phyloP scores from a whole-genome alignment of 2,329 filamentous ascomycete genomes.

The Verticillium nubilum region DNA sequence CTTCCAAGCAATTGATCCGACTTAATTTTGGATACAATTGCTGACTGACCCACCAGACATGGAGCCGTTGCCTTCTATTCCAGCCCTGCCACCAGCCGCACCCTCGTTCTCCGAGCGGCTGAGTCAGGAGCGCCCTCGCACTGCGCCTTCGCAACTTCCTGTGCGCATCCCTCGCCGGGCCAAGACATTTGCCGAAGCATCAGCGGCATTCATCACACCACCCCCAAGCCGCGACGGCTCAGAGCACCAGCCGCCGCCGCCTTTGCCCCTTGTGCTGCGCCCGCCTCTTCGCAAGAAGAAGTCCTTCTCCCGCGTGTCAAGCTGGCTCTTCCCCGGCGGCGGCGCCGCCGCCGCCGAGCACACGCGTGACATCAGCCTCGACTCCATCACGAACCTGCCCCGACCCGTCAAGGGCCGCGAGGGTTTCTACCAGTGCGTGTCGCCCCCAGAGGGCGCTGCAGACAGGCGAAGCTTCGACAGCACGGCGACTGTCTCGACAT shows the following conservation, averaged over 20 bases:
- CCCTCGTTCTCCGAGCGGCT: slow-evolving; percentile 54
- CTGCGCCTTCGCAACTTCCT: slow-evolving; percentile 26
- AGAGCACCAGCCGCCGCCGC: slow-evolving; percentile 42
- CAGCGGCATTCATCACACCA: slow-evolving; percentile 22
- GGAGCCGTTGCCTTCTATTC: slow-evolving; percentile 50
- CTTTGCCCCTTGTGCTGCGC: slow-evolving; percentile 52
- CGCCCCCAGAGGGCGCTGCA: slow-evolving; percentile 22
- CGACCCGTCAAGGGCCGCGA: slow-evolving; percentile 44
- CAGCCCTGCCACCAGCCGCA: slow-evolving; percentile 49
- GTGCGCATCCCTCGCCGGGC: slow-evolving; percentile 24
- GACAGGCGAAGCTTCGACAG: slow-evolving; percentile 38
- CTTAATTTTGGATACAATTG: background rate
- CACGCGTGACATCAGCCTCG: slow-evolving; percentile 34
- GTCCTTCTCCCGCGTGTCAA: slow-evolving; percentile 57
- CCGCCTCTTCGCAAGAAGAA: slow-evolving; percentile 61
- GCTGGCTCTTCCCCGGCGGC: slow-evolving; percentile 47
- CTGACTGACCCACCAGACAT: slow-evolving; percentile 25
- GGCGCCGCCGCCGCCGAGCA: slow-evolving; percentile 19
- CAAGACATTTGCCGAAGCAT: slow-evolving; percentile 23
- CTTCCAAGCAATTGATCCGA: no score
- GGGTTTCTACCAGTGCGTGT: slow-evolving; percentile 55
- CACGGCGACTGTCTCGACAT: slow-evolving; percentile 42
- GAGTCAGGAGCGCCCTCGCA: slow-evolving; percentile 28
- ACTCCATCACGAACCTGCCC: slow-evolving; percentile 51
- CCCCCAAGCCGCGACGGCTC: slow-evolving; percentile 20